Evolutionary conservation across 306 rosid species (phyloP).

Genomic region (barrel medic (Medicago truncatula)): MtrunA17r5.0-ANR NC_053046.1:8036501-8037000

Average conservation of each 20-base stretch:
- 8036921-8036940: not conserved
- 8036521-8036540: conserved; percentile 66
- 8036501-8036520: conserved; percentile 58
- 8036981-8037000: not conserved
- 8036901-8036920: not conserved
- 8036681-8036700: conserved; percentile 40
- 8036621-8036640: conserved; percentile 52
- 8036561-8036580: conserved; percentile 66
- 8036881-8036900: conserved; percentile 60
- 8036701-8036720: not conserved
- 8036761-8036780: conserved; percentile 53
- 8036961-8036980: not conserved
- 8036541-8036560: conserved; percentile 50
- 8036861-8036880: conserved; percentile 76
- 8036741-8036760: conserved; percentile 14
- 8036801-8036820: conserved; percentile 48
- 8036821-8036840: conserved; percentile 82
- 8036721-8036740: conserved; percentile 19
- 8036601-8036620: conserved; percentile 64
- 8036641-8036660: not conserved
- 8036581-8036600: conserved; percentile 72
- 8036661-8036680: conserved; percentile 11
- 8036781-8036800: conserved; percentile 51
- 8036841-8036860: conserved; percentile 73
- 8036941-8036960: not conserved